phyloP scores from a whole-genome alignment of 768 basidiomycete species.

The Termitomyces sp. region DNA sequence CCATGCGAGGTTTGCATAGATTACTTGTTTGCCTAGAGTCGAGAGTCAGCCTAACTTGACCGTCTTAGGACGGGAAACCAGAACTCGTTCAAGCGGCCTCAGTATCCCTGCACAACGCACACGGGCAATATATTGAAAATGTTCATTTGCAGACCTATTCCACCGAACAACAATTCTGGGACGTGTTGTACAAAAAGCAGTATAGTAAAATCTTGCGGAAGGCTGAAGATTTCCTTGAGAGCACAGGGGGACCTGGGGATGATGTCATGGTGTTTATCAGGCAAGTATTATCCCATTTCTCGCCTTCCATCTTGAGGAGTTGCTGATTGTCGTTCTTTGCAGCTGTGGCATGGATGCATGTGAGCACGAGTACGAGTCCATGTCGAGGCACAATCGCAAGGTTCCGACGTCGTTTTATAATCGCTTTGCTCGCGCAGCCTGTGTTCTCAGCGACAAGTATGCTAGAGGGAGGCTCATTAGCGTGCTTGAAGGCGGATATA shows the following conservation, averaged over 20 bases:
- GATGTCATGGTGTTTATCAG: constrained; percentile 86
- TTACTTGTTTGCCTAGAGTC: neutral
- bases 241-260: constrained; percentile 57
- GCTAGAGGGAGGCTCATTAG: constrained; percentile 72
- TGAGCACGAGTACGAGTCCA: constrained; percentile 83
- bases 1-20: constrained; percentile 71
- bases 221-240: constrained; percentile 66
- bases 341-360: constrained; percentile 96
- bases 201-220: constrained; percentile 56
- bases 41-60: neutral
- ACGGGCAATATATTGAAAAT: constrained; percentile 87
- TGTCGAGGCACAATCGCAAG: constrained; percentile 90
- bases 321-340: too few relatives aligned
- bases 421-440: constrained; percentile 72
- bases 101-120: constrained; percentile 66
- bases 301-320: neutral
- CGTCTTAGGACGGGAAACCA: constrained; percentile 67
- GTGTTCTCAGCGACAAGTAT: constrained; percentile 55
- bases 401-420: constrained; percentile 85
- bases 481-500: constrained; percentile 94
- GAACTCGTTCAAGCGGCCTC: constrained; percentile 84
- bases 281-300: constrained; percentile 30
- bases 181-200: constrained; percentile 60
- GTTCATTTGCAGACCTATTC: constrained; percentile 74
- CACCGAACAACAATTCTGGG: constrained; percentile 72